A percentile compares a stretch with the other conserved stretches of the same genome.
Conservation (phyloP, 768 basidiomycete species). For the Lentinula lateritia region DNA sequence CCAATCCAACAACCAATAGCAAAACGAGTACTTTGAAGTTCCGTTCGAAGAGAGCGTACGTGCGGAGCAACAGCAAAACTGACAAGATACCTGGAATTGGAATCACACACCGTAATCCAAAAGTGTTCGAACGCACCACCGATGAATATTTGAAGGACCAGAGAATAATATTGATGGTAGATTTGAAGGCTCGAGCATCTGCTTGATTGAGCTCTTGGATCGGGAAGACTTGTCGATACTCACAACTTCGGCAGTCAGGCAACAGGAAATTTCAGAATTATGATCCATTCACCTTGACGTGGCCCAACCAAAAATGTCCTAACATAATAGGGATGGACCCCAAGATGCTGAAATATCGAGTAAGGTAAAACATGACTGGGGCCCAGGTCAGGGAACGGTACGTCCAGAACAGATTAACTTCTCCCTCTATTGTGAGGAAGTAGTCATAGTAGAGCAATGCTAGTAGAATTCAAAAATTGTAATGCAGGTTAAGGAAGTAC, state of each 20-base stretch:
- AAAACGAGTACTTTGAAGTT: background rate
- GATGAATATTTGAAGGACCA: constrained; percentile 6
- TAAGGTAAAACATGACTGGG: constrained; percentile 24
- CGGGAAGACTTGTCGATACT: background rate
- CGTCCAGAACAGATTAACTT: constrained; percentile 33
- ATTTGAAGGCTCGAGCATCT: constrained; percentile 7
- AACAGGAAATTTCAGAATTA: background rate
- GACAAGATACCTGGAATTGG: background rate
- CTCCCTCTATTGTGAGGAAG: constrained; percentile 29
- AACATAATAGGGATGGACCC: constrained; percentile 24
- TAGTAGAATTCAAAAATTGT: background rate
- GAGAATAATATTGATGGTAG: constrained; percentile 6
- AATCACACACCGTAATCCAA: background rate
- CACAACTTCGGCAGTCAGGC: background rate
- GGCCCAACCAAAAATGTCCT: constrained; percentile 19
- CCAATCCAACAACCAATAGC: background rate
- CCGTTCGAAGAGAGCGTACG: constrained; percentile 11
- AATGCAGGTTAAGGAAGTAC: background rate
- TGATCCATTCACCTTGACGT: constrained; percentile 2
- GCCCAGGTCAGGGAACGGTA: constrained; percentile 17
- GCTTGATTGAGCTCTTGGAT: background rate
- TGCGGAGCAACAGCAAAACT: background rate
- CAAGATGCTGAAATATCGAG: constrained; percentile 27
- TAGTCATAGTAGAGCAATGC: constrained; percentile 28
- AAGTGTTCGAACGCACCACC: background rate